Evolutionary conservation across 1,284 basidiomycete species (phyloP), one percentile per base, ranked within the genome.

Genomic region (Phaffia rhodozyma): DNA sequence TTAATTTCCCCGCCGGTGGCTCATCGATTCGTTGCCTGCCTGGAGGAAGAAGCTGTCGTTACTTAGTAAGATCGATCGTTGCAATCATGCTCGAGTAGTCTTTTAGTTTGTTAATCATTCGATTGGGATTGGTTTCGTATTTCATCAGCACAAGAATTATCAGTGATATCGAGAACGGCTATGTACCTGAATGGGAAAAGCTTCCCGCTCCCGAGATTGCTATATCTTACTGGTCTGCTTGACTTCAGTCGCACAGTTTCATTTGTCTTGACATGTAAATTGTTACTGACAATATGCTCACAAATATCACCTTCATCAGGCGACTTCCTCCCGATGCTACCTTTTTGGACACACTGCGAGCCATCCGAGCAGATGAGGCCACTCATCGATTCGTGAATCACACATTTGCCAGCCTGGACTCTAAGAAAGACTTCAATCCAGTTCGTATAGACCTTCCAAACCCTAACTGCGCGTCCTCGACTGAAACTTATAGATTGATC

Each of bases 21-120:
- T 67, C 94, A 97, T 76, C 87, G 94, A 38, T 97, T 97, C 73
- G 93, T 97, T 55, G 94, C 83, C n/a, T 79, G 90, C 71, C 80
- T 98, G 11, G 94, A 97, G 72, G 93, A 97, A 77, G 92, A 97
- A 75, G 93, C 93, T 4, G 90, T 94, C 5, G 67, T 85, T 55
- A 96, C 92, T 27, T 94, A 90, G 87, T 87, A 64, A 69, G 38
- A 43, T 16, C 13, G 16, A 80, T 73, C 27, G 55, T 32, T 58
- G 50, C 69, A 69, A 60, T 66, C 64, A 65, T 63, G 63, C 65
- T 68, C 62, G 63, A 43, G 38, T 7, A 43, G 13, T 70, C 65
- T 75, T 69, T 52, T 63, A 16, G 48, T 52, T 50, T 25, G n/a
- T 48, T 16, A 11, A 6, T 23, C 23, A 32, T 38, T 20, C 18